phyloP scores from a whole-genome alignment of 345 rosid genomes.

The Citrus inodora region DNA sequence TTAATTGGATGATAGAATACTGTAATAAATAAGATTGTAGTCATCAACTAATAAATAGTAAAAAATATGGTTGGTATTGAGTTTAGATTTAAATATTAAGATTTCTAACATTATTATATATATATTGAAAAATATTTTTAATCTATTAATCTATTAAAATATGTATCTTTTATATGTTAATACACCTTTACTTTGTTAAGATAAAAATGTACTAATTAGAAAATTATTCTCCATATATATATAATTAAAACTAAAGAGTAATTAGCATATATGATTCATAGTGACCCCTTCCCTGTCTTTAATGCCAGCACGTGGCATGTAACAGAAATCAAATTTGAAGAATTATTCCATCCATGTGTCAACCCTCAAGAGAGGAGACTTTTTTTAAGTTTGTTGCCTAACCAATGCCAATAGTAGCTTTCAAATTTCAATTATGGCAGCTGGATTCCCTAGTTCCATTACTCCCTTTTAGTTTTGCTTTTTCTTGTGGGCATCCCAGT shows the following conservation, averaged over 20 bases:
- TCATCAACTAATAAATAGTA: too few species aligned
- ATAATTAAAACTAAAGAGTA: background rate
- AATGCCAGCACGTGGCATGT: background rate
- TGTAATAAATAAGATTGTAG: rapidly evolving
- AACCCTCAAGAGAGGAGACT: slow-evolving; percentile 8
- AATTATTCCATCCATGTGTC: slow-evolving; percentile 12
- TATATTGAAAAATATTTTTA: too few species aligned
- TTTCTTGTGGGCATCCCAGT: background rate
- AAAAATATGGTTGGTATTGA: rapidly evolving
- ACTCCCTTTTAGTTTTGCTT: background rate
- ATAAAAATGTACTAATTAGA: too few species aligned
- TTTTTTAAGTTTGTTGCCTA: background rate
- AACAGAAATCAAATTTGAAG: background rate
- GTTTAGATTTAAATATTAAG: too few species aligned
- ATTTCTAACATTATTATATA: too few species aligned
- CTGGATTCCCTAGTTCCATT: background rate
- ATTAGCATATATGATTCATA: background rate
- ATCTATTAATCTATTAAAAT: too few species aligned
- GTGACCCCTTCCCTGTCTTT: background rate
- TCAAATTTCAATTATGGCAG: background rate
- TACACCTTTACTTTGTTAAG: too few species aligned
- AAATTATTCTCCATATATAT: too few species aligned
- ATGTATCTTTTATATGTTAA: too few species aligned
- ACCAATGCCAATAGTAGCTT: slow-evolving; percentile 1
- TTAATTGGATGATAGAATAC: too few species aligned